A percentile compares a stretch with the other conserved stretches of the same genome.
These are phyloP conservation scores for Diaporthe eres DNA, from an alignment of 2,329 filamentous ascomycete genomes.

Conservation along the genomic window DNA sequence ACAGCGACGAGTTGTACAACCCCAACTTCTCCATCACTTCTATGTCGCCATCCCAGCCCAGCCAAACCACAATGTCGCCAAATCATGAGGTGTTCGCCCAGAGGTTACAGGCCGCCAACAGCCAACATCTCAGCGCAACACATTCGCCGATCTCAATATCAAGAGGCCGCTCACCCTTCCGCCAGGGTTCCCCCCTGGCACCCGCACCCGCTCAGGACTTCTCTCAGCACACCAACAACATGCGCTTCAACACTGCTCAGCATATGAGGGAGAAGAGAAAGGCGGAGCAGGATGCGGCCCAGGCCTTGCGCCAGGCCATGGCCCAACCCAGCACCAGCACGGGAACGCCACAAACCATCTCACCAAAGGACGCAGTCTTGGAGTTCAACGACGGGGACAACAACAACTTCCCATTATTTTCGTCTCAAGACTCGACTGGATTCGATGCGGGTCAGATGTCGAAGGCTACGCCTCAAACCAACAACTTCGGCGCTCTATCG, in stretches of 20 bases:
- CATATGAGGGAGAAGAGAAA: conserved; percentile 71
- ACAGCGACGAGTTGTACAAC: conserved; percentile 87
- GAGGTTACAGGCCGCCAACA: conserved; percentile 83
- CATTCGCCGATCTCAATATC: conserved; percentile 65
- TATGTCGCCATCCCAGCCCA: conserved; percentile 63
- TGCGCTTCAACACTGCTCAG: conserved; percentile 43
- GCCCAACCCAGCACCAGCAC: conserved; percentile 56
- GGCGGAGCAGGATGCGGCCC: conserved; percentile 68
- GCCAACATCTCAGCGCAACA: conserved; percentile 74
- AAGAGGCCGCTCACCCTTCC: conserved; percentile 86
- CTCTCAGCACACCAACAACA: conserved; percentile 43
- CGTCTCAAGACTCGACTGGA: conserved; percentile 65
- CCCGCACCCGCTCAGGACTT: conserved; percentile 62
- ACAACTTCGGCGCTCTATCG: conserved; percentile 44
- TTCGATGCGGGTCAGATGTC: conserved; percentile 58
- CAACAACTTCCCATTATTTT: conserved; percentile 80
- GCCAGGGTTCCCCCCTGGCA: conserved; percentile 76
- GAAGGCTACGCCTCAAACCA: conserved; percentile 50
- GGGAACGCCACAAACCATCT: conserved; percentile 85
- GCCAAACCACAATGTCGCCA: conserved; percentile 63
- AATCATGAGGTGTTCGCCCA: conserved; percentile 78
- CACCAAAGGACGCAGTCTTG: conserved; percentile 90
- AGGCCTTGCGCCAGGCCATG: conserved; percentile 59
- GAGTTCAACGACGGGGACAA: conserved; percentile 86
- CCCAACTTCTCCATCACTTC: conserved; percentile 74